Conservation (phyloP, 2,329 filamentous ascomycete genomes). For the Hymenotorrendiella dingleyae region DNA sequence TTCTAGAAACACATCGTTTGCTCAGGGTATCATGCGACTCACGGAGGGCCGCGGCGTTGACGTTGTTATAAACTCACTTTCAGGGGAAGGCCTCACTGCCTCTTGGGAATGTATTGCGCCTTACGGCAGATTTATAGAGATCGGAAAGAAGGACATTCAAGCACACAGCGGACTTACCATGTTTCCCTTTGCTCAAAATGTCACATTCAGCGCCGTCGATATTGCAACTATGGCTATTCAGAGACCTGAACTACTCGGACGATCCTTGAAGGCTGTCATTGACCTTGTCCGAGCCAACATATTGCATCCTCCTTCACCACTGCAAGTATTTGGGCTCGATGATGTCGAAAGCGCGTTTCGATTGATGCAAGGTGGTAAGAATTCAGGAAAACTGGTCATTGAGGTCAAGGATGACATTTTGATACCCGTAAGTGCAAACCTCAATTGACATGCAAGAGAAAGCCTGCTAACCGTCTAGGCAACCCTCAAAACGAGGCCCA, state of each 20-base stretch:
- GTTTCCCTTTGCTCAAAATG: slow-evolving; percentile 1
- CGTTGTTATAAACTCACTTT: slow-evolving; percentile 23
- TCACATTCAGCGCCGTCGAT: slow-evolving; percentile 5
- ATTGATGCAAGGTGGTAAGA: slow-evolving; percentile 1
- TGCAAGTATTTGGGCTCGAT: no score
- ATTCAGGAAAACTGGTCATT: neutral
- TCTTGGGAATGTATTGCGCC: slow-evolving; percentile 37
- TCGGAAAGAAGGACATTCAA: slow-evolving; percentile 25
- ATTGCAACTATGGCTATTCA: no score
- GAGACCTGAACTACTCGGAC: neutral
- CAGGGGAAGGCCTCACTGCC: slow-evolving; percentile 30
- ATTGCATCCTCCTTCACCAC: no score
- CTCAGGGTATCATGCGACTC: slow-evolving; percentile 24
- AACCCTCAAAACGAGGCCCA: neutral
- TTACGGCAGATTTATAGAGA: slow-evolving; percentile 33
- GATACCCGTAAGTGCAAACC: no score
- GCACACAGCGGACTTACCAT: slow-evolving; percentile 24
- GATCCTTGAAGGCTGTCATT: neutral
- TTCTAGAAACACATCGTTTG: slow-evolving; percentile 32
- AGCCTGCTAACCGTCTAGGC: neutral
- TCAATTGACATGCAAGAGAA: no score
- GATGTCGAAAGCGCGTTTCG: slow-evolving; percentile 2
- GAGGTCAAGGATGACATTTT: neutral
- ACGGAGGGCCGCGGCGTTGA: slow-evolving; percentile 26
- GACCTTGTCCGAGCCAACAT: no score